Base-by-base conservation (phyloP, 2,329 filamentous ascomycete species). In the Colletotrichum sp. region DNA sequence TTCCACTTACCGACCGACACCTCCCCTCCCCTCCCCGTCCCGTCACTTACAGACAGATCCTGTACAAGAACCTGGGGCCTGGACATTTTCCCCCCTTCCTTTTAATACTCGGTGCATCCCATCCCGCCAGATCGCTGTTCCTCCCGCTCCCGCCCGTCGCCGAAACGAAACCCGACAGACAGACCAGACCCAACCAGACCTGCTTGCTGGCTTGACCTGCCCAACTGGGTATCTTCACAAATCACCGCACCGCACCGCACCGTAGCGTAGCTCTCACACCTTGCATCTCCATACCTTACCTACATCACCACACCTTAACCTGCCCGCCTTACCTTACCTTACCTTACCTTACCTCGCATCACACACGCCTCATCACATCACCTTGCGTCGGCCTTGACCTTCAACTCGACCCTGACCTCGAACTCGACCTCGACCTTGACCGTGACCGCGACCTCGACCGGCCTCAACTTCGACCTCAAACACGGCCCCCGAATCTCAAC, bases 111-210 rank as follows among this genome's bases (percentile, higher is more conserved):
- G 64, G 49, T 76, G 64, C 64, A 63, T 75, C 73, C 63, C 69
- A 73, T 68, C 70, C 74, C 74, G 65, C 39, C 64, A 74, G 70
- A 76, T 76, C 73, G 74, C 74, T 76, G 74, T 65, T 76, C 70
- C 74, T 76, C 70, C 74, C 74, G 74, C 74, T 76, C 74, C 74
- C 74, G 74, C 74, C 74, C 74, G 70, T 57, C 74, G 74, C 59
- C 70, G 64, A 76, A 73, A 73, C 74, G 21, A 73, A 49, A 68
- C 73, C 74, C 74, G 70, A 76, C 70, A 64, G 70, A 39, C 34
- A 16, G 34, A 76, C 64, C 70, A 16, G 34, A 76, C 64, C 70
- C 39, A 73, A 67, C 49, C 68, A 52, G 62, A 52, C 68, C 62
- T 67, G 49, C 49, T 7, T 57, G 39, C 39, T 44, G 39, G 39